Evolutionary conservation across 1,284 basidiomycete species (phyloP), one percentile per base, ranked within the genome.

Genomic region (Somion occarium): DNA sequence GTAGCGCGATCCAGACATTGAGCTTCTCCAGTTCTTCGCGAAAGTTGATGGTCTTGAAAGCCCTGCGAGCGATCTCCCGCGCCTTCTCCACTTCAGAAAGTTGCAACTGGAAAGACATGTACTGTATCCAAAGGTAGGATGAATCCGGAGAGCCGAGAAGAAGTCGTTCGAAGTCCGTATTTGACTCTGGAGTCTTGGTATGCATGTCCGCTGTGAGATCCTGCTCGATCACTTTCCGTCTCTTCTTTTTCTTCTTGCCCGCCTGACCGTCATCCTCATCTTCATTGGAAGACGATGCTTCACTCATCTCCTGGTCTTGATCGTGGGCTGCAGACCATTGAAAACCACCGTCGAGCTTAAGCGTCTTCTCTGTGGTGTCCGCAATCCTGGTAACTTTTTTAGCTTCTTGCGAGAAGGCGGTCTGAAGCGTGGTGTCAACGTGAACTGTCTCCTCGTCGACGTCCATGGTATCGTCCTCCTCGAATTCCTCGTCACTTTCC

Each of bases 121-220:
- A 99, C 68, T 98, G 96, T 55, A 99, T 89, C 97, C 97, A 99
- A 38, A 99, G 79, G 72, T 88, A 98, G 0, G 98, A 99, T 12
- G 93, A 98, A 68, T 98, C 94, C 3, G 97, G 97, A 0, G 95
- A 96, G n/a, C 92, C 91, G 24, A 98, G 78, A 30, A 99, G 79
- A 19, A 94, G 73, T 13, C 97, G 86, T 70, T 99, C 97, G 62
- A 98, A 99, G 65, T 99, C 96, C 44, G 89, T 82, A 52, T 88
- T 88, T 1, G 96, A 98, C 65, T 94, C 88, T 1, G 96, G 95
- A n/a, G 74, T 74, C 61, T 83, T 87, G 38, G 78, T 83, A 50
- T 93, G 90, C 74, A 95, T 84, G 54, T 93, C 85, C 19, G 85
- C 88, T 0, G 94, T 95, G 41, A 88, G 71, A 68, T 97, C 93